Evolutionary conservation across 163 green algal species (phyloP), one percentile per base, ranked within the genome.

Genomic region (Volvox carteri): DNA sequence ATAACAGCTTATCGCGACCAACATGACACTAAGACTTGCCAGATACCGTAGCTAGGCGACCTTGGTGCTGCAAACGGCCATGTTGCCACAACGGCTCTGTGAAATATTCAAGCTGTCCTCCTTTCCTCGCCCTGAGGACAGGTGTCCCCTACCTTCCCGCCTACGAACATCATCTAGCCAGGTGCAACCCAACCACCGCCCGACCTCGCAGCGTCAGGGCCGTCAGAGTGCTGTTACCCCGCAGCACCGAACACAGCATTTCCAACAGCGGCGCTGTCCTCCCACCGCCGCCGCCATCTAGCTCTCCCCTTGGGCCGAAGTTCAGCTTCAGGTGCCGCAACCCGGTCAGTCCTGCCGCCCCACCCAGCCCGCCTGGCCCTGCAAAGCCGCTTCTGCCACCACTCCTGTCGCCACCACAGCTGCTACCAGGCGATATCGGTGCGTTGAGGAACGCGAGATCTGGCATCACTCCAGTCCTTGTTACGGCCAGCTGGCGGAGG

Each of bases 201-300:
- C n/a, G n/a, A 88, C 83, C 83, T 84, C 54, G 46, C 39, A 89
- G 72, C 30, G 84, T 84, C 8, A 89, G 84, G 0, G 72, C 67
- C 54, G 84, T 89, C 21, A 89, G 54, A 0, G 54, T 78, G 54
- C n/a, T 84, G 84, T 89, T 89, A 28, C 84, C 84, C 4, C 23
- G 5, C 41, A 89, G 54, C 72, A 89, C 72, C 0, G 39, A 25
- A 30, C 14, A 41, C 84, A 89, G 84, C 84, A 89, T 30, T 39
- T 89, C 84, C 39, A 39, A 41, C 39, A 89, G 72, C 52, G 84
- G 68, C 50, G 33, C 84, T 35, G 25, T 37, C 33, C n/a, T 19
- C n/a, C 46, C 33, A 33, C 33, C 70, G 28, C 70, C 72, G 50
- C 72, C 54, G 16, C 28, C 14, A 39, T 7, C 3, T 37, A 1